Evolutionary conservation across 1,284 basidiomycete species (phyloP).

Genomic region (Bondarzewia mesenterica): DNA sequence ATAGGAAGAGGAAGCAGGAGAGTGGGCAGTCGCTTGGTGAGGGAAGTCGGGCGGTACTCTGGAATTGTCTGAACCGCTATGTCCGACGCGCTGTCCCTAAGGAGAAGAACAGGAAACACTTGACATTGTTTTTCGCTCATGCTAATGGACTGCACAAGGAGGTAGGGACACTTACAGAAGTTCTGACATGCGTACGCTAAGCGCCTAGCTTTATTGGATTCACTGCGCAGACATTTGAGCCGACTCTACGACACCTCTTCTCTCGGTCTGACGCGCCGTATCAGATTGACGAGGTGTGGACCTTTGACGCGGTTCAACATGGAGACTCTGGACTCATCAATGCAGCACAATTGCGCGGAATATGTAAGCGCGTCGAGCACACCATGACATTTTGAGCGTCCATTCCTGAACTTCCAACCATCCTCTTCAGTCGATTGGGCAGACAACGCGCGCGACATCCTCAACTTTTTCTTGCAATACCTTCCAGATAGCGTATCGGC

Average conservation of each 20-base stretch:
- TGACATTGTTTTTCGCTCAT: conserved; percentile 70
- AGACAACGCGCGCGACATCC: conserved; percentile 65
- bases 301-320: conserved; percentile 71
- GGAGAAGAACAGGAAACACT: conserved; percentile 19
- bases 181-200: too few relatives aligned
- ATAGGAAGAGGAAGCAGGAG: conserved; percentile 16
- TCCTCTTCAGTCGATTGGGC: conserved; percentile 53
- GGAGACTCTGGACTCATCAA: conserved; percentile 72
- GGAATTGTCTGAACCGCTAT: conserved; percentile 53
- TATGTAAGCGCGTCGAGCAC: conserved; percentile 33
- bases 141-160: conserved; percentile 83
- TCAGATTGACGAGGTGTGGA: conserved; percentile 69
- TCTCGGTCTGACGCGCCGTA: conserved; percentile 15
- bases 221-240: conserved; percentile 10
- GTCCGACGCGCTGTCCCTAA: conserved; percentile 21
- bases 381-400: neutral
- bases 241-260: conserved; percentile 40
- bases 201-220: too few relatives aligned
- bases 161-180: conserved; percentile 29
- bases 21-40: conserved; percentile 15
- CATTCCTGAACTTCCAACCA: neutral
- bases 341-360: conserved; percentile 37
- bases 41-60: conserved; percentile 33
- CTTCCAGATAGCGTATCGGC: conserved; percentile 33
- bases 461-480: conserved; percentile 59